phyloP scores from a whole-genome alignment of 345 rosid species.

The Heritiera littoralis region DNA sequence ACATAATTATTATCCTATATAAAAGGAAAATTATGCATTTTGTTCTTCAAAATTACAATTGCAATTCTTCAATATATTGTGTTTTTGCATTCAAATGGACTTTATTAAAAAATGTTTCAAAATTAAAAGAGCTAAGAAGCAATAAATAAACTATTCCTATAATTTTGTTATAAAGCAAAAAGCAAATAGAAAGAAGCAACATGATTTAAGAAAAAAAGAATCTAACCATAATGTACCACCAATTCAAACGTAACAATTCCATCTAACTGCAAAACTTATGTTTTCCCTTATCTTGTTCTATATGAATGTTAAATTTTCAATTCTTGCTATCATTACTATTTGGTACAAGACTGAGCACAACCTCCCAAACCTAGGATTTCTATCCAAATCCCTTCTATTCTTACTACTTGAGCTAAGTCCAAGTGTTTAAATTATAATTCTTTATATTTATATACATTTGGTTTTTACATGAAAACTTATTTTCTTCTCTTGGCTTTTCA shows the following conservation, averaged over 20 bases:
- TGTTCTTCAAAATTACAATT: neutral
- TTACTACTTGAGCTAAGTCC: neutral
- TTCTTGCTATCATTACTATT: neutral
- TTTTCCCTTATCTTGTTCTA: neutral
- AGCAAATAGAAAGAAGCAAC: neutral
- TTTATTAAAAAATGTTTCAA: neutral
- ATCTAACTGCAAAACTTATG: neutral
- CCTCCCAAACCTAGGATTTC: neutral
- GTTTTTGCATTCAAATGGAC: neutral
- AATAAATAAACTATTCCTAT: neutral
- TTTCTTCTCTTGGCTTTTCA: neutral
- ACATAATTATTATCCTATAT: neutral
- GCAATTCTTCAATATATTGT: neutral
- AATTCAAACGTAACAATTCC: neutral
- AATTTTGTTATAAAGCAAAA: neutral
- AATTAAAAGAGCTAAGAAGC: neutral
- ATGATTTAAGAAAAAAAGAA: no score
- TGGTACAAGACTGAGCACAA: neutral
- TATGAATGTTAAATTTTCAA: neutral
- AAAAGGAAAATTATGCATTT: neutral
- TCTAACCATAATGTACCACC: neutral
- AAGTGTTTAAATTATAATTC: neutral
- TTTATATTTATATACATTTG: neutral
- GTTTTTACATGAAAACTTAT: neutral
- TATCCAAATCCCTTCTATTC: neutral